Evolutionary conservation across 2,329 filamentous ascomycete genomes (phyloP).

Genomic region (Colletotrichum karsti): DNA sequence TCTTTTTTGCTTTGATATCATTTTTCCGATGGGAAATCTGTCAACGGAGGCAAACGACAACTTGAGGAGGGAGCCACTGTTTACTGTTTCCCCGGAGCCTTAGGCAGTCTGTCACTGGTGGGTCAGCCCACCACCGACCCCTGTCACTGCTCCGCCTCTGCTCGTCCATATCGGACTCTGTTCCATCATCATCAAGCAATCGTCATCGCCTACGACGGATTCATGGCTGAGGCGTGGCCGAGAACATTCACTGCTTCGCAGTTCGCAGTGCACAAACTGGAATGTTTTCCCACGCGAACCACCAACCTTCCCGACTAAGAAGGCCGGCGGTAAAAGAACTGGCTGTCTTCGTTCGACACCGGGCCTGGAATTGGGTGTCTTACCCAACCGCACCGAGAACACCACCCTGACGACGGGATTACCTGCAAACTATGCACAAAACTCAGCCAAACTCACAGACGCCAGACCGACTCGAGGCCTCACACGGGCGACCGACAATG

Average conservation of each 20-base stretch:
- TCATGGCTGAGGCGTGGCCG: constrained; percentile 15
- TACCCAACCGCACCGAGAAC: background rate
- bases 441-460: background rate
- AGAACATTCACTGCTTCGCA: background rate
- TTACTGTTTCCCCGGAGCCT: constrained; percentile 3
- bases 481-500: constrained; percentile 12
- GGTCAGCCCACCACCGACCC: constrained; percentile 15
- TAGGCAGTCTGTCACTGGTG: constrained; percentile 15
- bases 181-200: background rate
- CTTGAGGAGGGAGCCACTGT: background rate
- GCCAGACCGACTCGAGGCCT: background rate
- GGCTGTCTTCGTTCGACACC: background rate
- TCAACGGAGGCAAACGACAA: background rate
- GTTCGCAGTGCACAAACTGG: background rate
- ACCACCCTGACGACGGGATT: background rate
- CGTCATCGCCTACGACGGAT: constrained; percentile 21
- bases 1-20: background rate
- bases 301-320: background rate
- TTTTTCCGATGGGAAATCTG: background rate
- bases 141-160: constrained; percentile 14
- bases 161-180: background rate
- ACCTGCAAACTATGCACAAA: background rate
- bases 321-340: background rate
- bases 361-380: background rate
- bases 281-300: background rate